These are phyloP conservation scores for Xylariomycetidae sp. DNA, from an alignment of 2,329 filamentous ascomycete genomes.

Conservation along the genomic window DNA sequence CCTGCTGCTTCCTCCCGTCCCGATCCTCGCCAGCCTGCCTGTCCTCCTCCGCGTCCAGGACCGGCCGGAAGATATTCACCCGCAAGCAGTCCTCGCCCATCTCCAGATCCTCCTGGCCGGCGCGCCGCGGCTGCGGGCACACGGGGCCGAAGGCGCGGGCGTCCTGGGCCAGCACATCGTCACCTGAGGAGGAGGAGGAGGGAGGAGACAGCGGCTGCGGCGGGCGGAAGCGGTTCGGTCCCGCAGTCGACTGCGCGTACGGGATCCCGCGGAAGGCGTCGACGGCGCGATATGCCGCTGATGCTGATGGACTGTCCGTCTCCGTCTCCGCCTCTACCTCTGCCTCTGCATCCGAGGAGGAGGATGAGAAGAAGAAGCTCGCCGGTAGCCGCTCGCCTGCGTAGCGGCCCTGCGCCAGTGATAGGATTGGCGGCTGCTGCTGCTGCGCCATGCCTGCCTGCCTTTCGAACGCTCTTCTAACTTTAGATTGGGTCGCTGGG, in stretches of 20 bases:
- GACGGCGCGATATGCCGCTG: too few species aligned
- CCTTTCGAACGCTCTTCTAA: too few species aligned
- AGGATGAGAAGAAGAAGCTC: too few species aligned
- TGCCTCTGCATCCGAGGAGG: too few species aligned
- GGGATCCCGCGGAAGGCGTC: constrained; percentile 46
- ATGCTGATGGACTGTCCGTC: too few species aligned
- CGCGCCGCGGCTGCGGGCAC: constrained; percentile 25
- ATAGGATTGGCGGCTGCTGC: too few species aligned
- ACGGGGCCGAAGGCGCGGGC: constrained; percentile 29
- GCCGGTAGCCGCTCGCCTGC: too few species aligned
- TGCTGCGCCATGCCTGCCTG: too few species aligned
- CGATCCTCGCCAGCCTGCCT: constrained; percentile 9
- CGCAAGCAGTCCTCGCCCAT: constrained; percentile 47
- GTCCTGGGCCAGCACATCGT: constrained; percentile 26
- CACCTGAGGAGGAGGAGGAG: constrained; percentile 4
- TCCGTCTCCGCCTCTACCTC: too few species aligned
- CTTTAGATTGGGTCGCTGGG: too few species aligned
- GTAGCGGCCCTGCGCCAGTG: too few species aligned
- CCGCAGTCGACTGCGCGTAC: constrained; percentile 34
- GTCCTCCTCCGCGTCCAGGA: constrained; percentile 21
- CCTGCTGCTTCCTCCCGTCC: constrained; percentile 17
- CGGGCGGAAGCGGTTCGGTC: constrained; percentile 39
- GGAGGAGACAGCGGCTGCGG: constrained; percentile 28
- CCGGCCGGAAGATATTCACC: constrained; percentile 43
- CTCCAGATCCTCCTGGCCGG: constrained; percentile 26